Evolutionary conservation across 169 alveolate species (phyloP), one percentile per base, ranked within the genome.

Genomic region (Neospora caninum): DNA sequence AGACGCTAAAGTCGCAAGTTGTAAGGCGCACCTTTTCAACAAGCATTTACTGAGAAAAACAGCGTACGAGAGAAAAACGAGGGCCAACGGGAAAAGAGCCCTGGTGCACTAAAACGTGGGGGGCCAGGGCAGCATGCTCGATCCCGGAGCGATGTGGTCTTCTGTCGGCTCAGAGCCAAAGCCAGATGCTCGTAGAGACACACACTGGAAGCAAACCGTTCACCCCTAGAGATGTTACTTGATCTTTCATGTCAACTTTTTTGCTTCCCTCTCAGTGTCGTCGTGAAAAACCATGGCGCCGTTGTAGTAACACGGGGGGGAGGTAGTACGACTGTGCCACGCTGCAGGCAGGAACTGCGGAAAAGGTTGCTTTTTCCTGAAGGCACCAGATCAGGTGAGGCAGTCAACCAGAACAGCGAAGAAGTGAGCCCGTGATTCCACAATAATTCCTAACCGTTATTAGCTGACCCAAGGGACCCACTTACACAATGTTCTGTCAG

Each of bases 71-170:
- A 64, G 73, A 64, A 64, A 64, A 64, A 27, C n/a, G 58, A 49
- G n/a, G 73, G 73, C 73, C 25, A 64, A 16, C 4, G 7, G 73
- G 31, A 6, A 27, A 64, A 64, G 25, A 64, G 73, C 73, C 73
- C n/a, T 64, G 73, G 73, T 64, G 73, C 73, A 64, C 73, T 64
- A 64, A 64, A 64, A 64, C n/a, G 20, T 64, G 73, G 73, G 73
- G 58, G 58, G 58, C 58, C 4, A 64, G n/a, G 34, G 73, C 73
- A 10, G 31, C 73, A 64, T 64, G n/a, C 73, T 7, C 73, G 73
- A 64, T 7, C 73, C 31, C 73, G 73, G 34, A 53, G 7, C 18
- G 27, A 13, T 49, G 58, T 49, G 58, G 58, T 49, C 58, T 49
- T 64, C 31, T 27, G 73, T 29, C 25, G 73, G 31, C 25, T 22